A percentile compares a stretch with the other conserved stretches of the same genome.
These are phyloP conservation scores for Sarocladiaceae sp. DNA, from an alignment of 2,329 filamentous ascomycete genomes.

Conservation along the genomic window DNA sequence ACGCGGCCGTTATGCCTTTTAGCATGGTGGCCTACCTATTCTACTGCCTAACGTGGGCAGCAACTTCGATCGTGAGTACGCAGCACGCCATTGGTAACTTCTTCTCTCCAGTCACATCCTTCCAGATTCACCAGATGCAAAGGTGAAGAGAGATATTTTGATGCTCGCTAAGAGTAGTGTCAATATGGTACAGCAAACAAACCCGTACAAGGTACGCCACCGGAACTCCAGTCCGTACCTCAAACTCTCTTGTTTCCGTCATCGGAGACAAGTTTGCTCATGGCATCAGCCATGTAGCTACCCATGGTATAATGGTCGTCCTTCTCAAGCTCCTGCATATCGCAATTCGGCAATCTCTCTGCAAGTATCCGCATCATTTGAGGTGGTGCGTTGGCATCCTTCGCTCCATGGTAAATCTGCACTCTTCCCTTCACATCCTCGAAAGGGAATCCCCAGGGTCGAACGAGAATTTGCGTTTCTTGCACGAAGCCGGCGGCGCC, in stretches of 20 bases:
- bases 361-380: conserved; percentile 31
- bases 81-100: too few species aligned
- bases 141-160: not conserved
- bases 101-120: not conserved
- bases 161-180: too few species aligned
- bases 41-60: too few species aligned
- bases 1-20: too few species aligned
- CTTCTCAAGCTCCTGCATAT: conserved; percentile 26
- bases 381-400: conserved; percentile 27
- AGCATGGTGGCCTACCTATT: too few species aligned
- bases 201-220: too few species aligned
- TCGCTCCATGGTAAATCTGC: conserved; percentile 27
- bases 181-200: too few species aligned
- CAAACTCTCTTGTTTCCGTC: not conserved
- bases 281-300: conserved; percentile 16
- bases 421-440: conserved; percentile 22
- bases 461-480: conserved; percentile 24
- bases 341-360: conserved; percentile 26
- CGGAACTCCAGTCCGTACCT: too few species aligned
- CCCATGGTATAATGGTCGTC: conserved; percentile 28
- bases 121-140: not conserved
- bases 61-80: too few species aligned
- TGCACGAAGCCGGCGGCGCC: conserved; percentile 20
- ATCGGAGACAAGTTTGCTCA: conserved; percentile 1
- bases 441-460: conserved; percentile 25